A percentile compares a stretch with the other conserved stretches of the same genome.
These are phyloP conservation scores for Verticillium albo-atrum DNA, from an alignment of 2,329 filamentous ascomycete genomes.

Conservation along the genomic window DNA sequence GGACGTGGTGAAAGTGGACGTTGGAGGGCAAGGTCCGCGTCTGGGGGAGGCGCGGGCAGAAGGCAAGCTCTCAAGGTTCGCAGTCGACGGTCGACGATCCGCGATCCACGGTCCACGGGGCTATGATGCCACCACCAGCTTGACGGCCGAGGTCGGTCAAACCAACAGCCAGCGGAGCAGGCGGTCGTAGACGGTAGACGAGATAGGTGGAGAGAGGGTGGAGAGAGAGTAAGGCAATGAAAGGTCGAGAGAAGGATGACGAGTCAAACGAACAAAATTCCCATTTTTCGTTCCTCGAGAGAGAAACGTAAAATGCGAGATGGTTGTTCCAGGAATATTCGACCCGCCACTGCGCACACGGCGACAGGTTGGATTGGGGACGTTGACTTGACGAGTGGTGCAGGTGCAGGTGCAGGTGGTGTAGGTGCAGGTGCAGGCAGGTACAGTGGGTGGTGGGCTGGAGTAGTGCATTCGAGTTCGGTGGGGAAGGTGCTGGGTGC, in stretches of 20 bases:
- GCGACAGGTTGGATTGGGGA: background rate
- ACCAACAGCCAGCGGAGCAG: background rate
- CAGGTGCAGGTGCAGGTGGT: background rate
- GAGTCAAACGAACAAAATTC: background rate
- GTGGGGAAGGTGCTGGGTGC: background rate
- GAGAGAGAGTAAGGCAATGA: conserved; percentile 9
- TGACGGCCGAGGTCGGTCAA: background rate
- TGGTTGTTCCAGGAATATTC: background rate
- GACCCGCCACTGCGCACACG: background rate
- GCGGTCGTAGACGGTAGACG: conserved; percentile 1
- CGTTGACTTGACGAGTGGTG: background rate
- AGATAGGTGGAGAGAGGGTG: conserved; percentile 3
- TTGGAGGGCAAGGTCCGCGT: background rate
- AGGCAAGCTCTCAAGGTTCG: background rate
- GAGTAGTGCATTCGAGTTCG: background rate
- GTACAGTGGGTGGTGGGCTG: too few species aligned
- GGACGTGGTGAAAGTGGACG: conserved; percentile 13
- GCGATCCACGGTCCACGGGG: too few species aligned
- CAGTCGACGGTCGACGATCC: too few species aligned
- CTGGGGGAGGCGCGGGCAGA: background rate
- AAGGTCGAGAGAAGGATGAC: conserved; percentile 1
- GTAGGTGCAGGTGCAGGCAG: background rate
- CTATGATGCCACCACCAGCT: background rate
- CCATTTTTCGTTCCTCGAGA: background rate
- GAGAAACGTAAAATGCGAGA: background rate